Percentiles rank a stretch among this genome's conserved stretches.
Conservation (phyloP, 2,329 filamentous ascomycete genomes). For the Fusarium tricinctum region DNA sequence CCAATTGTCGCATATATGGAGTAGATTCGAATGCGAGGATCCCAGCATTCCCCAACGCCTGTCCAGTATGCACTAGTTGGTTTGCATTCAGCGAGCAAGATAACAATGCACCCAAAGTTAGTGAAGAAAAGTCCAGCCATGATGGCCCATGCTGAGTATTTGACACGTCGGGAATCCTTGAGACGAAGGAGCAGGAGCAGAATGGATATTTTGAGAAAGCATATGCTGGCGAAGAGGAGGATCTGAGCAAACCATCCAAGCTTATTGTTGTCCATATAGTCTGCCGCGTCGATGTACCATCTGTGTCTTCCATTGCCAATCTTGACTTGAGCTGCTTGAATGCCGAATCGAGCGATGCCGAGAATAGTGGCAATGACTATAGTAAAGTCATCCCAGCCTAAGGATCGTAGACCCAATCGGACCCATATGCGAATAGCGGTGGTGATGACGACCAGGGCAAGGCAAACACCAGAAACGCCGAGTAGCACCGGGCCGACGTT, state of each 20-base stretch:
- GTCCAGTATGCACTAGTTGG: conserved; percentile 53
- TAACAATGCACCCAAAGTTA: conserved; percentile 52
- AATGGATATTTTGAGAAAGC: conserved; percentile 59
- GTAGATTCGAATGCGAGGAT: conserved; percentile 52
- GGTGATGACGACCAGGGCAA: conserved; percentile 52
- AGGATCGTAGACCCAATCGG: conserved; percentile 46
- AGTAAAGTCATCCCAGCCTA: conserved; percentile 58
- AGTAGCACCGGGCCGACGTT: conserved; percentile 54
- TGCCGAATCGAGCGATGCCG: conserved; percentile 50
- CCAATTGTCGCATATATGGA: conserved; percentile 53
- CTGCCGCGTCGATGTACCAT: conserved; percentile 51
- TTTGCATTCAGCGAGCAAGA: conserved; percentile 53
- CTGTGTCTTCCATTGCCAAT: conserved; percentile 58
- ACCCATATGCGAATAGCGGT: conserved; percentile 53
- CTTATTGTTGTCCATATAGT: conserved; percentile 56
- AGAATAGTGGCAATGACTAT: conserved; percentile 52
- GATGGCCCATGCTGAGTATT: conserved; percentile 51
- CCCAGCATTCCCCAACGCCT: conserved; percentile 50
- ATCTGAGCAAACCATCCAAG: conserved; percentile 58
- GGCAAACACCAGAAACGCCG: conserved; percentile 52
- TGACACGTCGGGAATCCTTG: conserved; percentile 54
- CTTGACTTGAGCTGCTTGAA: conserved; percentile 53
- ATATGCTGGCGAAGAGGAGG: conserved; percentile 57
- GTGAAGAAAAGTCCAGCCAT: conserved; percentile 53
- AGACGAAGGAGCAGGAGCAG: conserved; percentile 59